phyloP scores from a whole-genome alignment of 148 eudicot species.

The Amaranthus palmeri region DNA sequence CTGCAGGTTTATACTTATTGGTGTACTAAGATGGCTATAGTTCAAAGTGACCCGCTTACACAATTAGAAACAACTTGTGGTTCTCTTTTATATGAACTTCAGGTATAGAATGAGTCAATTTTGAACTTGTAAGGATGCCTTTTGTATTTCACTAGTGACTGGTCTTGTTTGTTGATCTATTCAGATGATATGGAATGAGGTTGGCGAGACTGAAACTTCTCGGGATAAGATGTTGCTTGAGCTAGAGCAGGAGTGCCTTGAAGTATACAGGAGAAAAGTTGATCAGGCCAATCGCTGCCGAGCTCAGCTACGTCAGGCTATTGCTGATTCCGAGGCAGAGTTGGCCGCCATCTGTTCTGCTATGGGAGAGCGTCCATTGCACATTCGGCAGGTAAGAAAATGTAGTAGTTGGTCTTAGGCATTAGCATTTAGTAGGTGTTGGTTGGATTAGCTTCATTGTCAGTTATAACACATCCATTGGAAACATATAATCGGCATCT shows the following conservation, averaged over 20 bases:
- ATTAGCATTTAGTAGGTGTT: not conserved
- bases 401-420: not conserved
- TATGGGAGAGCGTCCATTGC: conserved; percentile 49
- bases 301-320: conserved; percentile 51
- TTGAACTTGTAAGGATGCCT: too few relatives aligned
- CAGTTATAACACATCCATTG: not conserved
- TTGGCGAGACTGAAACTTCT: conserved; percentile 46
- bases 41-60: too few relatives aligned
- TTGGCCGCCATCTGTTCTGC: conserved; percentile 51
- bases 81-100: too few relatives aligned
- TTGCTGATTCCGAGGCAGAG: conserved; percentile 58
- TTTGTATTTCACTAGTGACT: too few relatives aligned
- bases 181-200: conserved; percentile 36
- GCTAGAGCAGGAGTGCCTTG: conserved; percentile 53
- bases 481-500: not conserved
- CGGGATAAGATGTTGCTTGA: conserved; percentile 49
- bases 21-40: too few relatives aligned
- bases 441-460: not conserved
- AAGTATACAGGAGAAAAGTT: conserved; percentile 54
- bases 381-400: conserved; percentile 40
- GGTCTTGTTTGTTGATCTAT: too few relatives aligned
- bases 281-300: conserved; percentile 50
- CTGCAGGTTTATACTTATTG: too few relatives aligned
- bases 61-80: too few relatives aligned
- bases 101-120: too few relatives aligned